Base-by-base conservation (phyloP, 1,284 basidiomycete species). In the Heliocybe sulcata region DNA sequence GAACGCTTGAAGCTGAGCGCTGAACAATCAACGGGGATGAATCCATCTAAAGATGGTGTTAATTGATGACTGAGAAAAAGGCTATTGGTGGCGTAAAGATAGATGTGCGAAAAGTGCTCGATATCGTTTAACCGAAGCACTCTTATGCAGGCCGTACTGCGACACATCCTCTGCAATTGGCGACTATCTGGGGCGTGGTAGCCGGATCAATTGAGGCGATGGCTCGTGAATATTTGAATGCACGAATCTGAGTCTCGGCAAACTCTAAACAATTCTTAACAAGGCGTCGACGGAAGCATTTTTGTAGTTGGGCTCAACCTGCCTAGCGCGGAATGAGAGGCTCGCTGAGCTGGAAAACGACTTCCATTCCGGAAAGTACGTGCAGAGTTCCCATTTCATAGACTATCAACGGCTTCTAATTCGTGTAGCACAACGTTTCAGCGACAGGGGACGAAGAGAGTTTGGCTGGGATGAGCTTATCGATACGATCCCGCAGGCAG, bases 11-110 rank as follows among this genome's bases (percentile, higher is more conserved):
- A n/a, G n/a, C n/a, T n/a, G n/a, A n/a, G n/a, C n/a, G 16, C 12
- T 42, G 38, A n/a, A n/a, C 38, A n/a, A 42, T 42, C 38, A 42
- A 16, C 38, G 38, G 38, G n/a, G 38, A 42, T 42, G 38, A 16
- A 42, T 42, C 38, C 19, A 16, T 42, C 38, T 16, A 42, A 20
- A 6, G 16, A 6, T 42, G 38, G n/a, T 42, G 38, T 16, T 16
- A n/a, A 42, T 42, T 42, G 38, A 42, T 42, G 38, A 42, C 38
- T 42, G 38, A 42, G 38, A 42, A 42, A 42, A n/a, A 42, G 38
- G 38, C 38, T 16, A 42, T 42, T 42, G 38, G 38, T 6, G 16
- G 38, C 16, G 33, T 42, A 42, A 9, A 20, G 19, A 42, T 42
- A 42, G 38, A 20, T 42, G 38, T 42, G 38, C 38, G 38, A 42